Conservation (phyloP, 768 basidiomycete species). For the Calocera cornea region DNA sequence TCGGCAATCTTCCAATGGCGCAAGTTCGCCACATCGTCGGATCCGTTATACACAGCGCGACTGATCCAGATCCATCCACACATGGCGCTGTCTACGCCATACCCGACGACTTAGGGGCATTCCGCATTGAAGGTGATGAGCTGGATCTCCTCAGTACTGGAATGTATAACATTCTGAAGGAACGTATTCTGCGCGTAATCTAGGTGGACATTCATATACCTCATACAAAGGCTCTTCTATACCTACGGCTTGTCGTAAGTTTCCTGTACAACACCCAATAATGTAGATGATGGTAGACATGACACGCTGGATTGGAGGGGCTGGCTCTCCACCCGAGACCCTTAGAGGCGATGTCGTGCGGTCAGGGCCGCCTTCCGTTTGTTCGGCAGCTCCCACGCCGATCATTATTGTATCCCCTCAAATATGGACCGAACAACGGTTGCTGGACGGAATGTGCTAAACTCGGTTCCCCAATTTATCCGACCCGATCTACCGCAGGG, state of each 20-base stretch:
- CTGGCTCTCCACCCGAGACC: background rate
- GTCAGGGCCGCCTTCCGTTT: background rate
- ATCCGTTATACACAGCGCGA: background rate
- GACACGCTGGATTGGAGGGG: background rate
- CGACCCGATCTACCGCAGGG: background rate
- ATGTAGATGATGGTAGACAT: background rate
- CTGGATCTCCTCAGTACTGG: constrained; percentile 1
- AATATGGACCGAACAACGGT: background rate
- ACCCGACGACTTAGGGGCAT: background rate
- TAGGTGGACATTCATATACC: background rate
- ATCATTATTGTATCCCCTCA: background rate
- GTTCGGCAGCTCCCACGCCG: background rate
- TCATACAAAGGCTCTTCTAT: background rate
- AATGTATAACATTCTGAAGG: constrained; percentile 1
- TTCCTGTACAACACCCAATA: background rate
- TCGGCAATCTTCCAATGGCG: background rate
- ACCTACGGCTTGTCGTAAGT: background rate
- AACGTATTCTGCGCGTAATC: background rate
- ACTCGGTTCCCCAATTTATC: background rate
- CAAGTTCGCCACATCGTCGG: constrained; percentile 4
- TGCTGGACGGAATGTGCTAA: background rate
- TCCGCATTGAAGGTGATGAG: background rate
- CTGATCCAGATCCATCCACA: background rate
- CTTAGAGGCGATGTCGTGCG: background rate
- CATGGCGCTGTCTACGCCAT: background rate